Evolutionary conservation across 2,329 filamentous ascomycete genomes (phyloP).

Genomic region (Xylariales sp.): DNA sequence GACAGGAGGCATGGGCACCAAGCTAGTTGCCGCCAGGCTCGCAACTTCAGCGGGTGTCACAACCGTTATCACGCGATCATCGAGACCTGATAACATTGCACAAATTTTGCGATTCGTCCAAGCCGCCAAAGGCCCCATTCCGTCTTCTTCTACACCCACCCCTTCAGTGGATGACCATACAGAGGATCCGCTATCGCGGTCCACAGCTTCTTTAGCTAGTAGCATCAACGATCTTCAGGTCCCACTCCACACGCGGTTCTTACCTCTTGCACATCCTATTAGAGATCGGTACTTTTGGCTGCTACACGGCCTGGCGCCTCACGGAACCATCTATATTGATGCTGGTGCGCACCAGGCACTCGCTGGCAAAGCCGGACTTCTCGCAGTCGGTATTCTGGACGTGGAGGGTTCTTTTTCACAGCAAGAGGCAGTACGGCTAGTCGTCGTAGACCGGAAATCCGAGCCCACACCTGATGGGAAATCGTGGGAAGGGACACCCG

Average conservation of each 20-base stretch:
- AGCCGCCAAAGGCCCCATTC: slow-evolving; percentile 48
- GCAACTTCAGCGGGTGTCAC: slow-evolving; percentile 94
- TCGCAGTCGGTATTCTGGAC: slow-evolving; percentile 86
- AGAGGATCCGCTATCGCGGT: slow-evolving; percentile 33
- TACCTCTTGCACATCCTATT: slow-evolving; percentile 78
- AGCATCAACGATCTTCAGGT: slow-evolving; percentile 38
- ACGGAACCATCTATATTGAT: slow-evolving; percentile 91
- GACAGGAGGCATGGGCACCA: slow-evolving; percentile 96
- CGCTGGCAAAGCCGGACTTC: slow-evolving; percentile 75
- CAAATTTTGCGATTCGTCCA: slow-evolving; percentile 82
- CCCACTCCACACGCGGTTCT: slow-evolving; percentile 87
- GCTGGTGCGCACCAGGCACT: slow-evolving; percentile 80
- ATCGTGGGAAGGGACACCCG: slow-evolving; percentile 45
- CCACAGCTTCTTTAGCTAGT: slow-evolving; percentile 38
- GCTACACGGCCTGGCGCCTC: slow-evolving; percentile 82
- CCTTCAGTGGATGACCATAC: slow-evolving; percentile 22
- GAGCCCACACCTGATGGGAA: slow-evolving; percentile 35
- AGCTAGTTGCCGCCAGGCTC: slow-evolving; percentile 87
- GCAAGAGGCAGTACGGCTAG: slow-evolving; percentile 84
- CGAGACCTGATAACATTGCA: slow-evolving; percentile 86
- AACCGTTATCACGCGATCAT: slow-evolving; percentile 89
- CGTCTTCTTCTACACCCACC: slow-evolving; percentile 21
- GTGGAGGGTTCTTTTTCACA: slow-evolving; percentile 86
- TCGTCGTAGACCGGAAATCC: slow-evolving; percentile 64
- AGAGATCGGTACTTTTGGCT: slow-evolving; percentile 97